These are phyloP conservation scores for Monilinia fructigena DNA, from an alignment of 2,329 filamentous ascomycete genomes.

Conservation along the genomic window DNA sequence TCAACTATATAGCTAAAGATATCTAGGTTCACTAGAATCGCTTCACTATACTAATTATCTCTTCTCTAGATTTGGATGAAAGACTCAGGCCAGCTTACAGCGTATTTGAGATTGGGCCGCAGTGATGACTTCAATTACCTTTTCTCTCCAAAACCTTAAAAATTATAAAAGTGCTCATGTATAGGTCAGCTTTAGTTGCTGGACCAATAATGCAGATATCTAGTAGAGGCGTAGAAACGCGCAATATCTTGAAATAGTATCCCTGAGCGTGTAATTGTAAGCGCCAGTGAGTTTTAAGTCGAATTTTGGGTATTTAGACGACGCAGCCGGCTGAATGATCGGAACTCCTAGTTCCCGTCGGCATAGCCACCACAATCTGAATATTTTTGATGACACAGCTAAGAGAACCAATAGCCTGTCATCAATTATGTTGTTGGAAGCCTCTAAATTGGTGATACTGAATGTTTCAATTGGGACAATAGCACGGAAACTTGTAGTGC, in stretches of 20 bases:
- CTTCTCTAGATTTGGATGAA: background rate
- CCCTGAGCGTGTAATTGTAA: slow-evolving; percentile 13
- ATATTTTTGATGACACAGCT: background rate
- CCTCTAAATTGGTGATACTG: background rate
- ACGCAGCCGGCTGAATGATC: background rate
- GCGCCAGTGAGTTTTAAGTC: background rate
- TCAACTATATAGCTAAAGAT: slow-evolving; percentile 12
- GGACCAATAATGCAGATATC: background rate
- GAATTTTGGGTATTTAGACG: background rate
- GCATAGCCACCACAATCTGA: slow-evolving; percentile 7
- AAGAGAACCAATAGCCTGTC: background rate
- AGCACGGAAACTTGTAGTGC: background rate
- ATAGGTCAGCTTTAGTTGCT: background rate
- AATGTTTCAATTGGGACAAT: slow-evolving; percentile 1
- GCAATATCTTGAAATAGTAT: slow-evolving; percentile 9
- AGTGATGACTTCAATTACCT: background rate
- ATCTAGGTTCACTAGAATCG: background rate
- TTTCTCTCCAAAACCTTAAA: background rate
- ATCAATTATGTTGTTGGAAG: background rate
- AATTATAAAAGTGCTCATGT: background rate
- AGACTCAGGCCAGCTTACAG: background rate
- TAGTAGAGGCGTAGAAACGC: background rate
- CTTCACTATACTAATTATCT: background rate
- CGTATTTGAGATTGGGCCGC: background rate
- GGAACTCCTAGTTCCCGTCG: background rate